A percentile compares a stretch with the other conserved stretches of the same genome.
phyloP scores from a whole-genome alignment of 805 yeast genomes.

The Isabelozyma pseudorhagii region DNA sequence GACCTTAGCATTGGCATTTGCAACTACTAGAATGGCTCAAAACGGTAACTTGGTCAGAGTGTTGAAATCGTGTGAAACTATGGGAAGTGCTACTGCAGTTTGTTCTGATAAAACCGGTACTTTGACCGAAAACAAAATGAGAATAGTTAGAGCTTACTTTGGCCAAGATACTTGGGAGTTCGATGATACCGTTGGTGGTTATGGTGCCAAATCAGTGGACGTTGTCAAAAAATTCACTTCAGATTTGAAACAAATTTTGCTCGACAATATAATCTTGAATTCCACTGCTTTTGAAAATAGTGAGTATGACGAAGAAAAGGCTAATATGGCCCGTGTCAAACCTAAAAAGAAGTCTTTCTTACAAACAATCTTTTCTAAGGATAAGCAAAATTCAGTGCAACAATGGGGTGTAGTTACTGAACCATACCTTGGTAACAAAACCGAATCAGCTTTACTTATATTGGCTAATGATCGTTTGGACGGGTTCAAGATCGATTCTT shows the following conservation, averaged over 20 bases:
- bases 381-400: constrained; percentile 6
- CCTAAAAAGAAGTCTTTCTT: constrained; percentile 29
- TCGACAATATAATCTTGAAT: constrained; percentile 67
- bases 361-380: constrained; percentile 18
- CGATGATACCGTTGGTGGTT: constrained; percentile 39
- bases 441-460: constrained; percentile 83
- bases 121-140: constrained; percentile 89
- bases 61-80: constrained; percentile 90
- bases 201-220: constrained; percentile 18
- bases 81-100: constrained; percentile 97
- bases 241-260: constrained; percentile 23
- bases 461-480: constrained; percentile 60
- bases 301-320: constrained; percentile 33
- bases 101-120: constrained; percentile 91
- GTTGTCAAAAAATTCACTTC: constrained; percentile 16
- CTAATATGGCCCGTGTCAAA: constrained; percentile 19
- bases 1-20: constrained; percentile 93
- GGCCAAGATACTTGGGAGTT: constrained; percentile 50
- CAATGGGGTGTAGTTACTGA: constrained; percentile 36
- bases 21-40: constrained; percentile 96
- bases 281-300: constrained; percentile 86
- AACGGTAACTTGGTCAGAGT: constrained; percentile 96
- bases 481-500: constrained; percentile 35
- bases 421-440: constrained; percentile 84
- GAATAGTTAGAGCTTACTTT: constrained; percentile 74